Evolutionary conservation across 2,329 filamentous ascomycete species (phyloP), one percentile per base, ranked within the genome.

Genomic region (Graphilbum ipis-grandicollis): DNA sequence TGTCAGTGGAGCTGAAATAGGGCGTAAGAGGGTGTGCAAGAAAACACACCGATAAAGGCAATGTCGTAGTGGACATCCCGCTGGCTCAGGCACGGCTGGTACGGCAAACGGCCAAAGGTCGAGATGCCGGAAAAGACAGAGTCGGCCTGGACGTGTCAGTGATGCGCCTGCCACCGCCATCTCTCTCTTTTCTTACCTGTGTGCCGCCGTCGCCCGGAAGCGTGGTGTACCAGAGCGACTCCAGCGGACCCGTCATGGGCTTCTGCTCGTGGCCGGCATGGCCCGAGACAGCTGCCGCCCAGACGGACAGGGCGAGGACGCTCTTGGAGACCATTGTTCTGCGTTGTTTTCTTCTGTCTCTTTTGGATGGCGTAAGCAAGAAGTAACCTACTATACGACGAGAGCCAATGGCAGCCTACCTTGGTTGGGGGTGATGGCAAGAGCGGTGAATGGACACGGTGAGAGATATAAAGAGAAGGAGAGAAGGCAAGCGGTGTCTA

Each of bases 101-200:
- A 90, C 6, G 76, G 74, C 31, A 90, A 60, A 35, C 81, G 75
- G 10, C 81, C 83, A 51, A 90, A 90, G 8, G 83, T 92, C 1
- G 79, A 80, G 50, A 92, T 90, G 21, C 83, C 83, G 1, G 80
- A 88, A 58, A 90, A 92, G 40, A 90, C 81, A 1, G 81, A 85
- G 54, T 92, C 82, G 41, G 82, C 82, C 78, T 86, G 42, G 14
- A n/a, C n/a, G n/a, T n/a, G n/a, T n/a, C n/a, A n/a, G n/a, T n/a
- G n/a, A n/a, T n/a, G n/a, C n/a, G n/a, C n/a, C n/a, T n/a, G n/a
- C n/a, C n/a, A n/a, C n/a, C n/a, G 19, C 10, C 25, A 5, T 23
- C 13, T 7, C 7, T 19, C 30, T 26, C 9, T 2, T 9, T 18
- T 26, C 37, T 32, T 49, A 81, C 79, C 65, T 90, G 81, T 29